These are phyloP conservation scores for Periconia macrospinosa DNA, from an alignment of 2,329 filamentous ascomycete species.

Conservation along the genomic window DNA sequence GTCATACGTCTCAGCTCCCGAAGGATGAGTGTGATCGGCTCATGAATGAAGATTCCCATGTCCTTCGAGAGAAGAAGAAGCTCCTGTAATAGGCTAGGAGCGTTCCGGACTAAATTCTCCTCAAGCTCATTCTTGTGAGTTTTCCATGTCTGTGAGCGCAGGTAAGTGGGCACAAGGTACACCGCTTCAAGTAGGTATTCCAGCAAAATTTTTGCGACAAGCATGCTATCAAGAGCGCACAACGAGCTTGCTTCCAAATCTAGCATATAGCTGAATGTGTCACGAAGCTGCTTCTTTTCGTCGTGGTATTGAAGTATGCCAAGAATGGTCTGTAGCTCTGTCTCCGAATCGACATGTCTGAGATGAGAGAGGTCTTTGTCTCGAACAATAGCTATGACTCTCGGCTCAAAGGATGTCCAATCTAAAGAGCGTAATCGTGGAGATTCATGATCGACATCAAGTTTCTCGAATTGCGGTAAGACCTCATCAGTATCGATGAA, in stretches of 20 bases:
- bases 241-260: constrained; percentile 6
- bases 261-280: constrained; percentile 15
- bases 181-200: constrained; percentile 14
- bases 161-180: constrained; percentile 17
- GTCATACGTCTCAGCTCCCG: constrained; percentile 25
- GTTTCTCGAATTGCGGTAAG: constrained; percentile 41
- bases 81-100: neutral
- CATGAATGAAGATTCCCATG: constrained; percentile 25
- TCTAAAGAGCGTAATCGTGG: constrained; percentile 29
- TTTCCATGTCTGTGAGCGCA: constrained; percentile 20
- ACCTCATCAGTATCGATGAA: constrained; percentile 44
- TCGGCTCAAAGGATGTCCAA: constrained; percentile 18
- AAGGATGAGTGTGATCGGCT: constrained; percentile 30
- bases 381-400: too few species aligned
- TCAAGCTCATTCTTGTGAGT: constrained; percentile 16
- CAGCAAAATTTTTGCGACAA: constrained; percentile 13
- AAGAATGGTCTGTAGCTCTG: constrained; percentile 18
- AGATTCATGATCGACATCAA: constrained; percentile 35
- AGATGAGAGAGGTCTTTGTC: too few species aligned
- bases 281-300: constrained; percentile 17
- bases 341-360: too few species aligned
- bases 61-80: constrained; percentile 11
- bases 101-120: constrained; percentile 12
- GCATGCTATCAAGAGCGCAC: constrained; percentile 2
- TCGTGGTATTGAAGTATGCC: constrained; percentile 19